phyloP scores from a whole-genome alignment of 306 rosid species.

The Clitoria ternatea region DNA sequence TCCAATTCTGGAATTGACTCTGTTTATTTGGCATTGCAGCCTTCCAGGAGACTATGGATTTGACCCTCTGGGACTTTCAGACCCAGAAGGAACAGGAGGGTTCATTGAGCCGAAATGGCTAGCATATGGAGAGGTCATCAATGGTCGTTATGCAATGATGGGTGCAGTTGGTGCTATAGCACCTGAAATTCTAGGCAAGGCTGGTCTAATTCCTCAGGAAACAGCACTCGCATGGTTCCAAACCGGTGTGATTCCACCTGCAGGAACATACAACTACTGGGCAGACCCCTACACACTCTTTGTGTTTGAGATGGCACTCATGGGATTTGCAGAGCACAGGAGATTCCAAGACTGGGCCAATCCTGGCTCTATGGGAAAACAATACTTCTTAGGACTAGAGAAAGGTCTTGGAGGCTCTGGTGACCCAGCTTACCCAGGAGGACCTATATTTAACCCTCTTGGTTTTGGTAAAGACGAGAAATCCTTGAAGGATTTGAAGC shows the following conservation, averaged over 20 bases:
- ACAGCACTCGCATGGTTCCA: constrained; percentile 97
- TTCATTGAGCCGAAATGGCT: constrained; percentile 94
- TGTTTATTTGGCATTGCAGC: constrained; percentile 31
- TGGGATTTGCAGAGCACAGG: constrained; percentile 97
- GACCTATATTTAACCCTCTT: constrained; percentile 88
- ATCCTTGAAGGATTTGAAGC: constrained; percentile 78
- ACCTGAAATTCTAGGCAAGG: constrained; percentile 72
- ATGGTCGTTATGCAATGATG: constrained; percentile 84
- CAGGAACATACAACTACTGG: constrained; percentile 91
- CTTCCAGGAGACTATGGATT: constrained; percentile 97
- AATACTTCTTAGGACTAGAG: constrained; percentile 85
- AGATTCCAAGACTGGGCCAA: constrained; percentile 89
- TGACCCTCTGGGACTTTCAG: constrained; percentile 94
- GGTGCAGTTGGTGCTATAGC: constrained; percentile 88
- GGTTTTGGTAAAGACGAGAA: constrained; percentile 94
- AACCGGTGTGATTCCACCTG: constrained; percentile 91
- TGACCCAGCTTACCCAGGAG: constrained; percentile 87
- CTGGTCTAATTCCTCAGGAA: constrained; percentile 72
- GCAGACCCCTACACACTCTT: constrained; percentile 90
- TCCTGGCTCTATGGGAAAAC: constrained; percentile 82
- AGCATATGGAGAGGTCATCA: constrained; percentile 90
- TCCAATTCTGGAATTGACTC: constrained; percentile 29
- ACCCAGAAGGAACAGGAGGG: constrained; percentile 97
- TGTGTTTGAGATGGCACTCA: constrained; percentile 66
- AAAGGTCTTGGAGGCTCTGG: constrained; percentile 77